Evolutionary conservation across 2,329 filamentous ascomycete genomes (phyloP), one percentile per base, ranked within the genome.

Genomic region (Intubia oerlemansii): DNA sequence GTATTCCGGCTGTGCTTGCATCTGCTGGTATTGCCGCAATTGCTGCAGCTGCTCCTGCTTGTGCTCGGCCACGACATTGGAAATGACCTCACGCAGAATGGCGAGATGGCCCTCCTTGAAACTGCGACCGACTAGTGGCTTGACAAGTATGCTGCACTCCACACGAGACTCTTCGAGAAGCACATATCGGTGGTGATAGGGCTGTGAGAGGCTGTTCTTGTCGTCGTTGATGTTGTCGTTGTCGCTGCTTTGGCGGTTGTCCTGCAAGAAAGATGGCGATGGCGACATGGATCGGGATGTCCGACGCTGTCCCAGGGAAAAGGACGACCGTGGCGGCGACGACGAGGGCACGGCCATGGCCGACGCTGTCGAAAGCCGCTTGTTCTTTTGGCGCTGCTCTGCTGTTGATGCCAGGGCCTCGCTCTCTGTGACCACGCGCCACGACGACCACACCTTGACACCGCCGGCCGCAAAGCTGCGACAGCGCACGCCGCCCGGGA

Each of bases 401-500:
- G 9, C 19, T 12, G 13, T n/a, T 22, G 10, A 5, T n/a, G 26
- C 17, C 8, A 19, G 12, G 16, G 5, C 30, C 6, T 40, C 38
- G 32, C 40, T 36, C 10, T 10, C 21, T 26, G 24, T 37, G 29
- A 38, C 30, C 2, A 50, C 44, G 31, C 45, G 42, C 36, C 49
- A 51, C 14, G 43, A 43, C 32, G 47, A 51, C 44, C 56, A 50
- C 29, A 59, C 49, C 11, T 45, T 43, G 14, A 59, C 53, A 21
- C 54, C 54, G 15, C 44, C 53, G 4, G 49, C 44, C 5, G 55
- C 54, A 23, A 52, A 44, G 27, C 52, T 55, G 22, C 56, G 46
- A 30, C 50, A 50, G n/a, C 56, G 48, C 17, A 55, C 41, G 27
- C 56, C 56, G 20, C 45, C 40, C 14, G 44, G 42, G 18, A 53